Conservation (phyloP, 352 stramenopile species). For the Phytopythium kandeliae region DNA sequence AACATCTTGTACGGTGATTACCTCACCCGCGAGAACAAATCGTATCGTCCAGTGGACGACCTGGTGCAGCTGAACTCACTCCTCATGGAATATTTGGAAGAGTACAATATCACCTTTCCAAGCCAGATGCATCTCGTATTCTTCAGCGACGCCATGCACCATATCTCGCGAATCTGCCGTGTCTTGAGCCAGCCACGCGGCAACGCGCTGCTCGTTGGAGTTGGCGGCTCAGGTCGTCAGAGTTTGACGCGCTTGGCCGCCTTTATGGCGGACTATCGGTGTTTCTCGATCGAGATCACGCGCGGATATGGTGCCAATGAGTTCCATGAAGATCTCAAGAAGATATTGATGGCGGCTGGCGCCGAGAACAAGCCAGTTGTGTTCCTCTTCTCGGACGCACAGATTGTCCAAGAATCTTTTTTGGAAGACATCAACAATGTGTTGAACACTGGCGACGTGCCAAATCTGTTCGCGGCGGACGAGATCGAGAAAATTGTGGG, state of each 20-base stretch:
- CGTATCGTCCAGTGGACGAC: slow-evolving; percentile 68
- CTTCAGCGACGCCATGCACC: slow-evolving; percentile 93
- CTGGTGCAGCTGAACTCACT: slow-evolving; percentile 63
- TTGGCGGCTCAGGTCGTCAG: slow-evolving; percentile 88
- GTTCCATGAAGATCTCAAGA: slow-evolving; percentile 92
- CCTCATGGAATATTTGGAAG: slow-evolving; percentile 89
- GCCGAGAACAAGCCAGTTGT: slow-evolving; percentile 85
- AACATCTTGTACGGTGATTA: slow-evolving; percentile 91
- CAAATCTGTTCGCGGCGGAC: slow-evolving; percentile 90
- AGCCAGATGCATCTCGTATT: slow-evolving; percentile 94
- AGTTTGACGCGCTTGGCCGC: slow-evolving; percentile 87
- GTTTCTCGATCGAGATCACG: slow-evolving; percentile 92
- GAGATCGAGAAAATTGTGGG: slow-evolving; percentile 89
- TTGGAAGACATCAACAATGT: slow-evolving; percentile 95
- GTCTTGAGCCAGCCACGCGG: slow-evolving; percentile 89
- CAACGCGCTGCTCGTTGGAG: slow-evolving; percentile 90
- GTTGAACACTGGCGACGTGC: slow-evolving; percentile 91
- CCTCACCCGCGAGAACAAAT: slow-evolving; percentile 70
- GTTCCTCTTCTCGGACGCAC: slow-evolving; percentile 92
- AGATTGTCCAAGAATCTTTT: slow-evolving; percentile 93
- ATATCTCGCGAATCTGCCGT: slow-evolving; percentile 91
- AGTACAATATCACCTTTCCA: slow-evolving; percentile 94
- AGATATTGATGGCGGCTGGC: slow-evolving; percentile 86
- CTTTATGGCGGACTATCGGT: slow-evolving; percentile 92
- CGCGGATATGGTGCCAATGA: slow-evolving; percentile 86